Evolutionary conservation across 2,329 filamentous ascomycete species (phyloP), one percentile per base, ranked within the genome.

Genomic region (Graphilbum sp.): DNA sequence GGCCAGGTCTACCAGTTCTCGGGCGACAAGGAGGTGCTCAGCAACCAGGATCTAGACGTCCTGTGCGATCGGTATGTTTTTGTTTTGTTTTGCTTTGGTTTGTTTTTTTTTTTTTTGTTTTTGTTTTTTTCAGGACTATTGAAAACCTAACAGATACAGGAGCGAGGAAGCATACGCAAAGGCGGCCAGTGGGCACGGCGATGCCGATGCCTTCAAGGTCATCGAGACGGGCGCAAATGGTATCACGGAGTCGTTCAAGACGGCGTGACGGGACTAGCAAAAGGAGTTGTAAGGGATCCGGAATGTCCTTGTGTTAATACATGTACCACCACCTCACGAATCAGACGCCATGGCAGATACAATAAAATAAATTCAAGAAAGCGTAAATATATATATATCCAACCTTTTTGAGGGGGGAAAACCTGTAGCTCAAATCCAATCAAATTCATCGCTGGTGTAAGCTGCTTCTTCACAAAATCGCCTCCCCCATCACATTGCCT

Each of bases 131-230:
- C 13, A 20, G 13, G 25, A 17, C n/a, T n/a, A n/a, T n/a, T n/a
- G n/a, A n/a, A n/a, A 10, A 27, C 8, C 41, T 50, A 29, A 50
- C 33, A 11, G 13, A n/a, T 4, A 32, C 45, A 61, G 67, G 35
- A 72, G 65, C 39, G 72, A 77, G 29, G 66, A 63, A 24, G 74
- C 74, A 0, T 79, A 76, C 45, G 71, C 70, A 30, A 67, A 72
- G 39, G 87, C 87, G 2, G 85, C 88, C 42, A 79, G 74, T 50
- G 87, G 87, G 0, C 57, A 83, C 35, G 84, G 85, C 48, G 69
- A 77, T 47, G 75, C 76, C 2, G 77, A 72, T 36, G 69, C 63
- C 0, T 92, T 86, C 53, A 72, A 72, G 52, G 78, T 86, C 36
- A 81, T 95, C 12, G 85, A 88, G 57, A 92, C 84, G n/a, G 66